Conservation (phyloP, 352 stramenopile genomes). For the Phytopythium mirpurense region DNA sequence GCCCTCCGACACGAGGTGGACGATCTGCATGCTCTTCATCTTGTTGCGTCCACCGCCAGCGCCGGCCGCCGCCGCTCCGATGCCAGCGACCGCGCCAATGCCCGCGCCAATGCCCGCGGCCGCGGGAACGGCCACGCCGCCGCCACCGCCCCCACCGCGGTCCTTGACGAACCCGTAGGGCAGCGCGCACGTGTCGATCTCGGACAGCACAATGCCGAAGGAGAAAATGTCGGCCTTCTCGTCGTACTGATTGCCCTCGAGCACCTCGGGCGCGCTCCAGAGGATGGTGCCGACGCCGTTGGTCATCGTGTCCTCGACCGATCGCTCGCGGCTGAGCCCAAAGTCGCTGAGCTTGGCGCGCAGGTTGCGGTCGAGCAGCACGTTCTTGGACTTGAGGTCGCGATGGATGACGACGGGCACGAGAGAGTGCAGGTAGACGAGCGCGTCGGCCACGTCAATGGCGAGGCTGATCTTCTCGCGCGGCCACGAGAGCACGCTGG, state of each 20-base stretch:
- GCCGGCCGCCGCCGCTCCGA: not conserved
- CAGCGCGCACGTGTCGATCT: conserved; percentile 72
- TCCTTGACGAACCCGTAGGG: conserved; percentile 64
- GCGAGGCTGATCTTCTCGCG: conserved; percentile 56
- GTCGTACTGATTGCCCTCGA: conserved; percentile 70
- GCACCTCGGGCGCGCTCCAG: conserved; percentile 65
- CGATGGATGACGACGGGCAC: conserved; percentile 64
- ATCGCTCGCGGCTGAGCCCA: conserved; percentile 57
- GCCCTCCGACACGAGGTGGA: conserved; percentile 73
- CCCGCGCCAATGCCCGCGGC: not conserved
- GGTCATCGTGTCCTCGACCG: conserved; percentile 70
- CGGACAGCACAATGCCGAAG: conserved; percentile 65
- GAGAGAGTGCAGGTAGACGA: conserved; percentile 70
- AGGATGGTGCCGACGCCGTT: conserved; percentile 72
- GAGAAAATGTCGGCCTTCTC: conserved; percentile 79
- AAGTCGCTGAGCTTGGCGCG: conserved; percentile 74
- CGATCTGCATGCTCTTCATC: conserved; percentile 80
- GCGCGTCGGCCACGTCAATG: conserved; percentile 58
- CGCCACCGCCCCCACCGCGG: conserved; percentile 7
- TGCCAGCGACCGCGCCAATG: not conserved
- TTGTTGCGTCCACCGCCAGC: conserved; percentile 32
- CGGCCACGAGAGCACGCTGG: conserved; percentile 41
- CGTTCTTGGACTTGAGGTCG: conserved; percentile 73
- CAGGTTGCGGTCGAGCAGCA: conserved; percentile 52
- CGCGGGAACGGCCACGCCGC: not conserved